Conservation (phyloP, 352 stramenopile genomes). For the Globisporangium spiculum region DNA sequence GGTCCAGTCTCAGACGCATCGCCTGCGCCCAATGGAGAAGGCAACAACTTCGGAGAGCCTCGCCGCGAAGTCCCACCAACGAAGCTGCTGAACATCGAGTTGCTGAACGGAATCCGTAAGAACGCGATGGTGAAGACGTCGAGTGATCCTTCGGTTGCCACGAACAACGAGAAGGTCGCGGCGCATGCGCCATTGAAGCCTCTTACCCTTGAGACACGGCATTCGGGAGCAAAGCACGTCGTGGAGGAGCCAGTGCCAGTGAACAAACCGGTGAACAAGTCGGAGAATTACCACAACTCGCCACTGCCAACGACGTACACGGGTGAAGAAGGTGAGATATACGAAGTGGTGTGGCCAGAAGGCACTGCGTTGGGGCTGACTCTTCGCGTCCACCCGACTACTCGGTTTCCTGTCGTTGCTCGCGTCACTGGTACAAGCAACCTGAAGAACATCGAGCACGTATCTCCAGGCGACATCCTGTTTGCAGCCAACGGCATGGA, state of each 20-base stretch:
- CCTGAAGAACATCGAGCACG: slow-evolving; percentile 73
- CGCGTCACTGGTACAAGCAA: slow-evolving; percentile 75
- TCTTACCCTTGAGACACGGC: slow-evolving; percentile 32
- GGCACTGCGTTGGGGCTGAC: slow-evolving; percentile 65
- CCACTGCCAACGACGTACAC: slow-evolving; percentile 21
- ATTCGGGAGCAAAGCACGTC: slow-evolving; percentile 20
- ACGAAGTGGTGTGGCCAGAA: slow-evolving; percentile 73
- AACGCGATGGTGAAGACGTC: slow-evolving; percentile 34
- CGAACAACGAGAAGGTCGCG: slow-evolving; percentile 19
- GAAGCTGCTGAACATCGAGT: slow-evolving; percentile 45
- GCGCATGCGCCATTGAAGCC: slow-evolving; percentile 34
- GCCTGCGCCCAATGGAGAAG: slow-evolving; percentile 3
- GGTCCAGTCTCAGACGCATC: neutral
- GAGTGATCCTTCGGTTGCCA: slow-evolving; percentile 24
- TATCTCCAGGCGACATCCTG: slow-evolving; percentile 62
- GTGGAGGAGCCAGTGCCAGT: slow-evolving; percentile 14
- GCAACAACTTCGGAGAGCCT: slow-evolving; percentile 9
- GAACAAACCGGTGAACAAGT: slow-evolving; percentile 6
- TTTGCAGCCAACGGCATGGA: slow-evolving; percentile 72
- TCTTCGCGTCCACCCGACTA: slow-evolving; percentile 65
- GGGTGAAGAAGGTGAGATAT: slow-evolving; percentile 52
- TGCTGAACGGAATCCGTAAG: slow-evolving; percentile 35
- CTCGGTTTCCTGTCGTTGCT: slow-evolving; percentile 64
- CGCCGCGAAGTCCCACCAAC: slow-evolving; percentile 30
- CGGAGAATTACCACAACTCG: neutral